Evolutionary conservation across 352 stramenopile species (phyloP).

Genomic region (Elongisporangium prolatum): DNA sequence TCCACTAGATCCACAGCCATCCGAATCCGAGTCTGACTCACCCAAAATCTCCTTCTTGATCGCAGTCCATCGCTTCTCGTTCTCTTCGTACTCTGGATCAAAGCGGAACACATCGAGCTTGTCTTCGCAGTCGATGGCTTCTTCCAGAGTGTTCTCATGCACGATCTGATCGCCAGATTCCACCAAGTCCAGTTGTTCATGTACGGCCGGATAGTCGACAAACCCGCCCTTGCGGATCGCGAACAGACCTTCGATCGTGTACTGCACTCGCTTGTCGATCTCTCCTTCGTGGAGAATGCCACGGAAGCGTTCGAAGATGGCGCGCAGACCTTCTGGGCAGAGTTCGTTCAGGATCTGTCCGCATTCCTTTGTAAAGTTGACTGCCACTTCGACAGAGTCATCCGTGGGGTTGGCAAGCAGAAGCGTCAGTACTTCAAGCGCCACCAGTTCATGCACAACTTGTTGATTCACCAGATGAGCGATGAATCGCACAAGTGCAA

Average conservation of each 20-base stretch:
- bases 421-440: slow-evolving; percentile 96
- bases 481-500: slow-evolving; percentile 95
- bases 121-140: slow-evolving; percentile 95
- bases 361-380: slow-evolving; percentile 97
- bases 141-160: slow-evolving; percentile 95
- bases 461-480: slow-evolving; percentile 99
- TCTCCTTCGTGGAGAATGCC: slow-evolving; percentile 96
- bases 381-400: slow-evolving; percentile 97
- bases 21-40: slow-evolving; percentile 83
- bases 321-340: slow-evolving; percentile 88
- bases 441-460: slow-evolving; percentile 96
- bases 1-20: slow-evolving; percentile 39
- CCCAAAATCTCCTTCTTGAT: slow-evolving; percentile 98
- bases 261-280: slow-evolving; percentile 98
- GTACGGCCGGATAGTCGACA: slow-evolving; percentile 91
- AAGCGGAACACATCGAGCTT: slow-evolving; percentile 95
- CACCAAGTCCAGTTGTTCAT: slow-evolving; percentile 96
- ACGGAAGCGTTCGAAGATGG: slow-evolving; percentile 97
- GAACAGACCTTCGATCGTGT: slow-evolving; percentile 98
- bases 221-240: slow-evolving; percentile 95
- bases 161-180: slow-evolving; percentile 99
- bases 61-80: slow-evolving; percentile 93
- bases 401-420: slow-evolving; percentile 97
- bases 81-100: slow-evolving; percentile 94
- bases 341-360: slow-evolving; percentile 87